Evolutionary conservation across 306 rosid species (phyloP).

Genomic region (Cucurbita ficifolia): DNA sequence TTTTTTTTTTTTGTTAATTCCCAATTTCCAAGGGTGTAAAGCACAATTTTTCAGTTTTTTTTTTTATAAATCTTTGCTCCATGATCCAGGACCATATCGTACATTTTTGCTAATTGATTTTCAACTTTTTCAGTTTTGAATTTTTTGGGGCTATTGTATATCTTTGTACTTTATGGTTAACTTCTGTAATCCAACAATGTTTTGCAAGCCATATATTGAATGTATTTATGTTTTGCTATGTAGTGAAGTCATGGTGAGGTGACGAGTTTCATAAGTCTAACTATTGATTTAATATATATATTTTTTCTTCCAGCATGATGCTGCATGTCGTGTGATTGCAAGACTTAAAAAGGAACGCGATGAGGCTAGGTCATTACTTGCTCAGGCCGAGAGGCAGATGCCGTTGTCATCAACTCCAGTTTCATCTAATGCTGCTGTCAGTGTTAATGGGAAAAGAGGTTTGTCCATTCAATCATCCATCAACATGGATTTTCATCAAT

Average conservation of each 20-base stretch:
- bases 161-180: not conserved
- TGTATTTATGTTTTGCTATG: not conserved
- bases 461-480: not conserved
- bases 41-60: not conserved
- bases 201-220: not conserved
- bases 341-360: constrained; percentile 85
- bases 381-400: constrained; percentile 68
- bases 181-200: not conserved
- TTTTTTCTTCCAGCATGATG: constrained; percentile 55
- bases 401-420: constrained; percentile 31
- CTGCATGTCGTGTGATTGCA: constrained; percentile 95
- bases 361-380: constrained; percentile 75
- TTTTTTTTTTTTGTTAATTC: not conserved
- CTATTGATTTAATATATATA: not conserved
- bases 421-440: constrained; percentile 35
- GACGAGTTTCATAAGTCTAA: not conserved
- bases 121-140: not conserved
- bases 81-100: not conserved
- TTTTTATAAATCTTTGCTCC: not conserved
- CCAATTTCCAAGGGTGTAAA: not conserved
- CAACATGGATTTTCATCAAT: not conserved
- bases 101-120: not conserved
- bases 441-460: constrained; percentile 84
- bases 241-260: not conserved
- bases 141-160: not conserved